Conservation (phyloP, 805 yeast species). For the Yarrowia bubula region DNA sequence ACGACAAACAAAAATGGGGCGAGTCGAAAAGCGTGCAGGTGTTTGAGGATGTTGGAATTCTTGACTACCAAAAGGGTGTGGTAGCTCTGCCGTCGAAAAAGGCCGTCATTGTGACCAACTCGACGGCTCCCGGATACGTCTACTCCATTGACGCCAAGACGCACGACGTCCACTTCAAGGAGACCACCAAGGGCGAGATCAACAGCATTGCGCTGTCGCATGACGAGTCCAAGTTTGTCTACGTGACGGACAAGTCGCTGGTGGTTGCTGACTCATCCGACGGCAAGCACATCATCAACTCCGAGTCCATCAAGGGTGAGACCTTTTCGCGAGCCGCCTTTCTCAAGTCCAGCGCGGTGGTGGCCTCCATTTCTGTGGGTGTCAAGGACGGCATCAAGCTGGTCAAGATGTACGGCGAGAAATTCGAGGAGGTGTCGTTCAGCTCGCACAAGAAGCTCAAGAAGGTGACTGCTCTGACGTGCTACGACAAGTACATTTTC, state of each 20-base stretch:
- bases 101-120: slow-evolving; percentile 66
- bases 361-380: slow-evolving; percentile 3
- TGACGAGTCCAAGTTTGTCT: slow-evolving; percentile 62
- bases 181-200: slow-evolving; percentile 52
- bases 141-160: slow-evolving; percentile 58
- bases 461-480: slow-evolving; percentile 49
- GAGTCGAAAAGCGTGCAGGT: slow-evolving; percentile 52
- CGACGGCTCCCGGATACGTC: slow-evolving; percentile 60
- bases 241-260: slow-evolving; percentile 56
- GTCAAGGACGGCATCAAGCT: slow-evolving; percentile 12
- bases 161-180: slow-evolving; percentile 40
- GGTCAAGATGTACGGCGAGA: slow-evolving; percentile 10
- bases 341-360: not conserved
- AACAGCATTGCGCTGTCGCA: slow-evolving; percentile 67
- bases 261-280: slow-evolving; percentile 45
- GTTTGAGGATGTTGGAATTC: slow-evolving; percentile 48
- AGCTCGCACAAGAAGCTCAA: slow-evolving; percentile 28
- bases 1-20: slow-evolving; percentile 36
- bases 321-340: slow-evolving; percentile 3
- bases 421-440: not conserved
- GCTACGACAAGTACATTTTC: slow-evolving; percentile 51
- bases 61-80: slow-evolving; percentile 61
- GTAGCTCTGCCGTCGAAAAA: slow-evolving; percentile 57
- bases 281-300: slow-evolving; percentile 35
- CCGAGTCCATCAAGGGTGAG: slow-evolving; percentile 20